Evolutionary conservation across 345 rosid genomes (phyloP).

Genomic region (Citropsis articulata): DNA sequence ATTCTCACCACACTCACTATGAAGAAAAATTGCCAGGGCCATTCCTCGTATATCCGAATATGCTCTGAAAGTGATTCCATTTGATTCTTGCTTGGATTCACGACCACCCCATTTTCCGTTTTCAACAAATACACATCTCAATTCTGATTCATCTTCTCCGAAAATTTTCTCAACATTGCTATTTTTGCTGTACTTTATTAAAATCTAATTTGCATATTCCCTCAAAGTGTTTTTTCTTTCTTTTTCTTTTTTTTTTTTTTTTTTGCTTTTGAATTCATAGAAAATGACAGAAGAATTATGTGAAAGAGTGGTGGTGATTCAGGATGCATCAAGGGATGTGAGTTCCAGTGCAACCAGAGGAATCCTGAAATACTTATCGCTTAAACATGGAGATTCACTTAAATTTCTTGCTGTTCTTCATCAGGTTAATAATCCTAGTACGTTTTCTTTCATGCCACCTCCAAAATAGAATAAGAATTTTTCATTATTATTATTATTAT

Average conservation of each 20-base stretch:
- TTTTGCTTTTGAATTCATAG: no score
- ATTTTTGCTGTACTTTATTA: no score
- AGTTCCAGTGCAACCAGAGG: slow-evolving; percentile 27
- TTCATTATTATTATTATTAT: background rate
- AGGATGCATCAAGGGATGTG: slow-evolving; percentile 43
- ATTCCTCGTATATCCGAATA: slow-evolving; percentile 27
- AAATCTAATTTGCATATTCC: no score
- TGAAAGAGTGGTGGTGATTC: slow-evolving; percentile 45
- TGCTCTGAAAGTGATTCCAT: slow-evolving; percentile 21
- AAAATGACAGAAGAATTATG: slow-evolving; percentile 29
- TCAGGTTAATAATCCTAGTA: slow-evolving; percentile 67
- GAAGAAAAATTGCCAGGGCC: background rate
- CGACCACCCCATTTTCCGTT: slow-evolving; percentile 9
- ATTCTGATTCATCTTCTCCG: no score
- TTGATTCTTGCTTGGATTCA: slow-evolving; percentile 26
- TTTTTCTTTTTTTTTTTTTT: no score
- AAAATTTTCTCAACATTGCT: no score
- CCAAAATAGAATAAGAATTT: slow-evolving; percentile 32
- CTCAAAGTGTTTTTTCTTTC: no score
- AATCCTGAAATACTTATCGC: slow-evolving; percentile 30
- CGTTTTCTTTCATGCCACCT: slow-evolving; percentile 42
- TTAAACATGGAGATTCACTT: slow-evolving; percentile 48
- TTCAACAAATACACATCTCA: no score
- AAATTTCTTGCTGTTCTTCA: slow-evolving; percentile 44
- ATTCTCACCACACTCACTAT: no score